These are phyloP conservation scores for Talaromyces nanjingensis DNA, from an alignment of 495 filamentous ascomycete species.

Conservation along the genomic window DNA sequence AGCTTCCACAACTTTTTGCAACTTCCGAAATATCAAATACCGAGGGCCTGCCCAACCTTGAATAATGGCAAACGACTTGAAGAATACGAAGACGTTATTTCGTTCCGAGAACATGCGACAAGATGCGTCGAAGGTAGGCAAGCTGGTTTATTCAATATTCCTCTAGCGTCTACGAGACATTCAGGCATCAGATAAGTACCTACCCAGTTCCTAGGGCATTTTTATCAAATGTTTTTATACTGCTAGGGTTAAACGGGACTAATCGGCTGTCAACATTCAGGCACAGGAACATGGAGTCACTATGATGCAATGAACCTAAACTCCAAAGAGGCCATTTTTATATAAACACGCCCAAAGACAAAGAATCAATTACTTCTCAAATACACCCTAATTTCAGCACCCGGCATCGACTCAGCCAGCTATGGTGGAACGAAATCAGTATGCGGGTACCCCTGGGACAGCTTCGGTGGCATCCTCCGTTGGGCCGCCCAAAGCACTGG, in stretches of 20 bases:
- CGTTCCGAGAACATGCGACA: too few relatives aligned
- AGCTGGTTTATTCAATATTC: too few relatives aligned
- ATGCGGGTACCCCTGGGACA: neutral
- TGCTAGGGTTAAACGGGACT: neutral
- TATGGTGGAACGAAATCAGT: neutral
- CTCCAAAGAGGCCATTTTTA: neutral
- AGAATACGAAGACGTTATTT: too few relatives aligned
- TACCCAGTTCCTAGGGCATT: neutral
- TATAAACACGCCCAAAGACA: neutral
- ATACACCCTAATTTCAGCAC: neutral
- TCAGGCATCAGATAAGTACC: neutral
- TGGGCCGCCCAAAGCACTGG: slow-evolving; percentile 1
- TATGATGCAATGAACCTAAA: neutral
- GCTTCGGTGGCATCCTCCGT: neutral
- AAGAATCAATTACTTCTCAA: neutral
- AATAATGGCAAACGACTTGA: too few relatives aligned
- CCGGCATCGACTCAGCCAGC: neutral
- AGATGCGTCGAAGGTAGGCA: too few relatives aligned
- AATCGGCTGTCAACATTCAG: neutral
- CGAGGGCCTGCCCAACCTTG: too few relatives aligned
- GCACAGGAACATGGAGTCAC: neutral
- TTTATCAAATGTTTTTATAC: neutral
- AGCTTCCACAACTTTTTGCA: neutral
- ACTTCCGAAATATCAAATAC: neutral
- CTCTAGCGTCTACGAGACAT: too few relatives aligned